phyloP scores from a whole-genome alignment of 2,329 filamentous ascomycete genomes.

The Coniochaeta pulveracea region DNA sequence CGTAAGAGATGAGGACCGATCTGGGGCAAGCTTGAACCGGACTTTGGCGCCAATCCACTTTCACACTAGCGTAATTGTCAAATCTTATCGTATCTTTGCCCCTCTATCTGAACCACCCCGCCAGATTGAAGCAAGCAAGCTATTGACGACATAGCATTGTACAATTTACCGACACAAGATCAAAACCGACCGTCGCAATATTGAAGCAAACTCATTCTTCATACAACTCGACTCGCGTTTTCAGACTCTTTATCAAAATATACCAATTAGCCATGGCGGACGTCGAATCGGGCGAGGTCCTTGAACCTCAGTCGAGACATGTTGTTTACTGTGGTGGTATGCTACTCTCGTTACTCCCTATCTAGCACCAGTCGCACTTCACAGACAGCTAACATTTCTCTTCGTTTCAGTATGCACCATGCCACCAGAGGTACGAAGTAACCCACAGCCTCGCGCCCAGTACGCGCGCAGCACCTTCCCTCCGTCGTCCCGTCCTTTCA shows the following conservation, averaged over 20 bases:
- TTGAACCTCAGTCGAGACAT: slow-evolving; percentile 38
- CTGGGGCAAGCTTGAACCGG: no score
- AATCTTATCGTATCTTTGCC: no score
- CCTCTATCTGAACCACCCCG: slow-evolving; percentile 3
- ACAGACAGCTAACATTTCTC: slow-evolving; percentile 8
- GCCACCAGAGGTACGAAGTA: slow-evolving; percentile 46
- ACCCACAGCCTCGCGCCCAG: neutral
- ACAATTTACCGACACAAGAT: neutral
- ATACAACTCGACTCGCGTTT: no score
- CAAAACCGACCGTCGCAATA: neutral
- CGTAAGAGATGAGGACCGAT: no score
- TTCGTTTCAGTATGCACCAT: slow-evolving; percentile 45
- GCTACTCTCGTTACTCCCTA: slow-evolving; percentile 13
- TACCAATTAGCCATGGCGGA: slow-evolving; percentile 49
- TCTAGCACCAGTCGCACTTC: slow-evolving; percentile 3
- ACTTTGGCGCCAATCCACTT: no score
- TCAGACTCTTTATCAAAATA: neutral
- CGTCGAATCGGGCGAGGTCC: slow-evolving; percentile 29
- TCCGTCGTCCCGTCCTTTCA: no score
- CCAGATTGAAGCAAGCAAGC: neutral
- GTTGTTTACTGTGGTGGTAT: slow-evolving; percentile 49
- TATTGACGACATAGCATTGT: slow-evolving; percentile 4
- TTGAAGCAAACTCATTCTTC: no score
- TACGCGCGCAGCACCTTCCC: no score
- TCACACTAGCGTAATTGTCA: no score